phyloP scores from a whole-genome alignment of 352 stramenopile genomes.

The Globisporangium polare region DNA sequence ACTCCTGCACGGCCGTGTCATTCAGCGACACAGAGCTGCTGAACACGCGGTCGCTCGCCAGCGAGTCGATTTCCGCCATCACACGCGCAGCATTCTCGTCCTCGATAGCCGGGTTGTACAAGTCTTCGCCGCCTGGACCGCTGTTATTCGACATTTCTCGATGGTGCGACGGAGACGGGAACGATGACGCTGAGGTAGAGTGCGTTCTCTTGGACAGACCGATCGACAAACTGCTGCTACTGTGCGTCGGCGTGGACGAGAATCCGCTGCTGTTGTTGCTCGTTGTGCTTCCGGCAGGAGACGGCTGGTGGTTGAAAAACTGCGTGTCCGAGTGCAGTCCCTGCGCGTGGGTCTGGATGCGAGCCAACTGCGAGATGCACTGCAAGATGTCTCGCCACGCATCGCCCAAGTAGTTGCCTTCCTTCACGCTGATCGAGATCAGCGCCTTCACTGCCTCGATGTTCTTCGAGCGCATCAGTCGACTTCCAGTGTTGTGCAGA shows the following conservation, averaged over 20 bases:
- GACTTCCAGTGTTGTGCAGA: conserved; percentile 89
- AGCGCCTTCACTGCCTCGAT: conserved; percentile 97
- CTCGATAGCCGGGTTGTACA: conserved; percentile 71
- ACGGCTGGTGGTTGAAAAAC: conserved; percentile 73
- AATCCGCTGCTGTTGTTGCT: conserved; percentile 15
- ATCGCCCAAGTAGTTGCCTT: conserved; percentile 96
- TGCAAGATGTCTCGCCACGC: conserved; percentile 96
- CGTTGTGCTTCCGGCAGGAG: conserved; percentile 24
- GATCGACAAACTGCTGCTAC: conserved; percentile 21
- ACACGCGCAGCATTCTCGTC: conserved; percentile 84
- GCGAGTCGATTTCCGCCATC: conserved; percentile 77
- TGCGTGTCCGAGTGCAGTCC: conserved; percentile 76
- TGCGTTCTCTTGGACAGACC: conserved; percentile 6
- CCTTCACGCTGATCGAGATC: conserved; percentile 95
- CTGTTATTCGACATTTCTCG: conserved; percentile 30
- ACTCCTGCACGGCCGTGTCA: conserved; percentile 81
- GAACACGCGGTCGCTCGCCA: conserved; percentile 91
- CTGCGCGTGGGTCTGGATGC: conserved; percentile 94
- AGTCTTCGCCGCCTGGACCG: conserved; percentile 38
- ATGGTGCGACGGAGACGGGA: conserved; percentile 48
- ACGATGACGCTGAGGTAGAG: conserved; percentile 22
- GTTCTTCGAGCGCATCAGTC: conserved; percentile 96
- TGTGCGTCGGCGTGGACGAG: conserved; percentile 19
- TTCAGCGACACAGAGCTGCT: conserved; percentile 81
- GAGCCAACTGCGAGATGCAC: conserved; percentile 96